phyloP scores from a whole-genome alignment of 2,329 filamentous ascomycete genomes.

The Aspergillus sp. region DNA sequence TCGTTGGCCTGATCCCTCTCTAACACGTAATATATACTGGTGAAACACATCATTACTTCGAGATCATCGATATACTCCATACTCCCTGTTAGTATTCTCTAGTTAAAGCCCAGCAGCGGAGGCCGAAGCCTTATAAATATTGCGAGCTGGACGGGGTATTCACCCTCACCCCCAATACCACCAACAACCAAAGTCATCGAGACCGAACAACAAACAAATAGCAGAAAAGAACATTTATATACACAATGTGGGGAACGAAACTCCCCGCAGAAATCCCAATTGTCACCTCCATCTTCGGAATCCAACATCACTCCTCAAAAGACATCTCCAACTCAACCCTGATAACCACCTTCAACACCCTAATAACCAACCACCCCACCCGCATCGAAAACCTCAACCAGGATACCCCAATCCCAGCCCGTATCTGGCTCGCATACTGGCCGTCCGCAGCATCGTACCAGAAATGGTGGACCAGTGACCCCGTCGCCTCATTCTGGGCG shows the following conservation, averaged over 20 bases:
- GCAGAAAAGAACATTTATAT: too few species aligned
- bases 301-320: slow-evolving; percentile 3
- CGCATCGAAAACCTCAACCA: slow-evolving; percentile 13
- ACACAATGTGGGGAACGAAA: background rate
- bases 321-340: background rate
- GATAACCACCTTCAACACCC: background rate
- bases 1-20: too few species aligned
- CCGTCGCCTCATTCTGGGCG: slow-evolving; percentile 16
- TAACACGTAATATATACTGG: too few species aligned
- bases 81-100: too few species aligned
- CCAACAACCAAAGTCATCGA: too few species aligned
- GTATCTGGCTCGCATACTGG: slow-evolving; percentile 20
- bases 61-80: too few species aligned
- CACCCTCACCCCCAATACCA: too few species aligned
- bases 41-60: too few species aligned
- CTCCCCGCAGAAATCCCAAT: slow-evolving; percentile 3
- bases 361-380: slow-evolving; percentile 6
- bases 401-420: slow-evolving; percentile 21
- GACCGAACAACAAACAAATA: too few species aligned
- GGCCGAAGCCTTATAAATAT: too few species aligned
- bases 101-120: too few species aligned
- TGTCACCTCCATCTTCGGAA: slow-evolving; percentile 16
- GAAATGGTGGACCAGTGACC: slow-evolving; percentile 14
- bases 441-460: slow-evolving; percentile 2
- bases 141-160: too few species aligned